phyloP scores from a whole-genome alignment of 169 alveolate species.

The Miamiensis avidus region DNA sequence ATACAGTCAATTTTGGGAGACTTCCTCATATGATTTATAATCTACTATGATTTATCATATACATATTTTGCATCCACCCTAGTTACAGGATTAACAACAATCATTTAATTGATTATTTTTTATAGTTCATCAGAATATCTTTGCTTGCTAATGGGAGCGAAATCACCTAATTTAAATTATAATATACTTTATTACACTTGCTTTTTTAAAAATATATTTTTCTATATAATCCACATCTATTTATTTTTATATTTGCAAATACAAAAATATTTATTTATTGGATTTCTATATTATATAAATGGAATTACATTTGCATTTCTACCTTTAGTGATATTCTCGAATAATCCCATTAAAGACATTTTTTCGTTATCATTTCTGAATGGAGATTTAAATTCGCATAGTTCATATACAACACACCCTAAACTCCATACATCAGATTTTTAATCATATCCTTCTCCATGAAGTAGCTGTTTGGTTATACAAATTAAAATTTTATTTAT shows the following conservation, averaged over 20 bases:
- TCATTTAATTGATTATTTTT: constrained; percentile 59
- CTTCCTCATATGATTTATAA: constrained; percentile 44
- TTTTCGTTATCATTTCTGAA: constrained; percentile 74
- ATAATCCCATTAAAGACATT: constrained; percentile 69
- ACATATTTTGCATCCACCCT: constrained; percentile 70
- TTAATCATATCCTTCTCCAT: constrained; percentile 81
- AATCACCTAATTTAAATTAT: not conserved
- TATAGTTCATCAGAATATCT: constrained; percentile 52
- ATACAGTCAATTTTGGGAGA: constrained; percentile 72
- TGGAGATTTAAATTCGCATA: constrained; percentile 72
- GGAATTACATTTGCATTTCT: too few relatives aligned
- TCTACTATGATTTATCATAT: constrained; percentile 50
- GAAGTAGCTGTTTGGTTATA: constrained; percentile 39
- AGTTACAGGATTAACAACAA: constrained; percentile 74
- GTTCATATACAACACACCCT: constrained; percentile 83
- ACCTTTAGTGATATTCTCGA: constrained; percentile 75
- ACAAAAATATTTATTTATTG: too few relatives aligned
- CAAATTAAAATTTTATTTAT: not conserved
- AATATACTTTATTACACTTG: too few relatives aligned
- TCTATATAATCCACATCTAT: too few relatives aligned
- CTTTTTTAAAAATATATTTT: too few relatives aligned
- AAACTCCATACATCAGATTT: constrained; percentile 82
- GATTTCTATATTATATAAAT: too few relatives aligned
- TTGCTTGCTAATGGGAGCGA: not conserved
- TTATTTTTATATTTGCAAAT: too few relatives aligned